These are phyloP conservation scores for Penicilliopsis zonata DNA, from an alignment of 495 filamentous ascomycete genomes.

Conservation along the genomic window DNA sequence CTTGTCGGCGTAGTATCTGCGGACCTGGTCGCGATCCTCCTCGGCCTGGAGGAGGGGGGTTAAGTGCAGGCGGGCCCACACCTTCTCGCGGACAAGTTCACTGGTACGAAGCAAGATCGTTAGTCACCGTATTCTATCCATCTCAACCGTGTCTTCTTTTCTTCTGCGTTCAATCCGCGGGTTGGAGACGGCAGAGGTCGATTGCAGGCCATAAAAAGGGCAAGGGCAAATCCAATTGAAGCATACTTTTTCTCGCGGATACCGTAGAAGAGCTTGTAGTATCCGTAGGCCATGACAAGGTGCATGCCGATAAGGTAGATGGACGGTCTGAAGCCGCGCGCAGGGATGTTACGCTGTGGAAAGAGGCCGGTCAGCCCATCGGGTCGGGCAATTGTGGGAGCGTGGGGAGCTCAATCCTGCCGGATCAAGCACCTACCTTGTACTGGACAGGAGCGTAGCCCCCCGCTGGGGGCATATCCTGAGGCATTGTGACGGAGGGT, in stretches of 20 bases:
- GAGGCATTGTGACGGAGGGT: constrained; percentile 35
- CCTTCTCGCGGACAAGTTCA: constrained; percentile 91
- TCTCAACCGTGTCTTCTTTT: neutral
- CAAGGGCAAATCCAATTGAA: constrained; percentile 4
- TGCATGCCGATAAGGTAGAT: constrained; percentile 64
- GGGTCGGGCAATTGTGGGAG: neutral
- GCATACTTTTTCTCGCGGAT: constrained; percentile 80
- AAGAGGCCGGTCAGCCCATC: constrained; percentile 2
- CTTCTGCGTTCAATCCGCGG: constrained; percentile 4
- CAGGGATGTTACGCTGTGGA: constrained; percentile 76
- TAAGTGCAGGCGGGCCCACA: constrained; percentile 89
- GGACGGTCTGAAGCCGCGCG: constrained; percentile 75
- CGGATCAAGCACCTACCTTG: constrained; percentile 51
- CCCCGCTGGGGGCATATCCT: constrained; percentile 87
- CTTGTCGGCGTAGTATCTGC: constrained; percentile 73
- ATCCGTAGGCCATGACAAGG: constrained; percentile 73
- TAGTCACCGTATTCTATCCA: too few relatives aligned
- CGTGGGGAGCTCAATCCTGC: constrained; percentile 1
- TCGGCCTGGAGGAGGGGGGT: constrained; percentile 90
- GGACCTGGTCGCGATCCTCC: constrained; percentile 86
- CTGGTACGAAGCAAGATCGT: constrained; percentile 28
- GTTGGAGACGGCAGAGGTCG: constrained; percentile 1
- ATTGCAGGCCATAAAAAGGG: neutral
- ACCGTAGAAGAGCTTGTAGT: constrained; percentile 67
- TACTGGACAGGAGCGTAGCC: constrained; percentile 95